These are phyloP conservation scores for Yamadazyma tumulicola DNA, from an alignment of 805 yeast species.

Conservation along the genomic window DNA sequence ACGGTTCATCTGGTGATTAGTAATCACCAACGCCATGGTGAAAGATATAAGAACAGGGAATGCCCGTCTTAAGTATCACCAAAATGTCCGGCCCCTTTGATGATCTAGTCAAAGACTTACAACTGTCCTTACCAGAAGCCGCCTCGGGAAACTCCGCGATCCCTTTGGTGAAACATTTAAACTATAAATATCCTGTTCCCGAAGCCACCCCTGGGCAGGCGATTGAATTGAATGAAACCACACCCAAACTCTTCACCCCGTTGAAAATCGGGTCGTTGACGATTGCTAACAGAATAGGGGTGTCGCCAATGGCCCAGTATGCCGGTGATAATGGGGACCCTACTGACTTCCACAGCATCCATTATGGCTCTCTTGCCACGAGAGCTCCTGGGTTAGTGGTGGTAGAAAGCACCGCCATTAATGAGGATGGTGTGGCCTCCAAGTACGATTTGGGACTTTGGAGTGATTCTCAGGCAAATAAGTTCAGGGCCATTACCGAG, in stretches of 20 bases:
- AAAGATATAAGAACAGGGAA: no score
- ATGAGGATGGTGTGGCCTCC: constrained; percentile 38
- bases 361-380: constrained; percentile 45
- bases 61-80: no score
- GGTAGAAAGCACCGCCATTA: constrained; percentile 44
- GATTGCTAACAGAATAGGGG: constrained; percentile 48
- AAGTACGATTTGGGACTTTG: constrained; percentile 49
- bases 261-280: constrained; percentile 34
- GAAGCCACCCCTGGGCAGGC: constrained; percentile 1
- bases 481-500: constrained; percentile 38
- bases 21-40: no score
- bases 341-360: constrained; percentile 46
- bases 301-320: constrained; percentile 56
- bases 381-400: constrained; percentile 50
- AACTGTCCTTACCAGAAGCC: constrained; percentile 1
- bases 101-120: no score
- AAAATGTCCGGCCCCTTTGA: no score
- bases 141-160: not conserved
- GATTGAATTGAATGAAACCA: constrained; percentile 4
- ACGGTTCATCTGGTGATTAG: no score
- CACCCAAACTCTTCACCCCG: constrained; percentile 43
- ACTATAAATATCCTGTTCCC: constrained; percentile 5
- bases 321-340: constrained; percentile 41
- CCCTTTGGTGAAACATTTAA: constrained; percentile 3
- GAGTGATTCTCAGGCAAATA: constrained; percentile 45